Conservation (phyloP, 2,329 filamentous ascomycete species). For the Phyllosticta citrichinensis region DNA sequence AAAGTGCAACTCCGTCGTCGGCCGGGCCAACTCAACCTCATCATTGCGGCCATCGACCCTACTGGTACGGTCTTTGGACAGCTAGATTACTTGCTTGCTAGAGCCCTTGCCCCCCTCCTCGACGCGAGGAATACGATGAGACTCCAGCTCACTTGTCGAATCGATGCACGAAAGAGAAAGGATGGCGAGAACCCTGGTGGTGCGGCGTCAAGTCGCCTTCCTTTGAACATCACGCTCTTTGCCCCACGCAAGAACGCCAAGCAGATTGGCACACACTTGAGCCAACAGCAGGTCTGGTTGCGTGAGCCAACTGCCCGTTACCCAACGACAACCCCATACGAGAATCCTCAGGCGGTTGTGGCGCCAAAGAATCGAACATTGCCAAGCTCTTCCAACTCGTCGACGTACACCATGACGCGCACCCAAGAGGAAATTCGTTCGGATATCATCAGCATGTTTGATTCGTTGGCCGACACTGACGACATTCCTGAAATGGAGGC, state of each 20-base stretch:
- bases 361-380: neutral
- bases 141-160: constrained; percentile 62
- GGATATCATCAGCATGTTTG: constrained; percentile 80
- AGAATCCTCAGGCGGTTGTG: constrained; percentile 10
- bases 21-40: constrained; percentile 42
- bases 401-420: constrained; percentile 33
- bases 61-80: constrained; percentile 62
- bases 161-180: constrained; percentile 55
- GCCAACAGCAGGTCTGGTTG: constrained; percentile 57
- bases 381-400: neutral
- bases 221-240: constrained; percentile 57
- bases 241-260: constrained; percentile 58
- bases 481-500: constrained; percentile 65
- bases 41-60: constrained; percentile 66
- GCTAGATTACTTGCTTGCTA: constrained; percentile 59
- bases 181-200: constrained; percentile 43
- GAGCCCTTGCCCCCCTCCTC: constrained; percentile 61
- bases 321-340: constrained; percentile 38
- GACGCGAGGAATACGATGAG: constrained; percentile 49
- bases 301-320: constrained; percentile 54
- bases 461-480: constrained; percentile 66
- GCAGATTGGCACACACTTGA: constrained; percentile 58
- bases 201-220: constrained; percentile 11
- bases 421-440: constrained; percentile 79
- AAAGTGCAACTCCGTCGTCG: constrained; percentile 59